phyloP scores from a whole-genome alignment of 2,329 filamentous ascomycete species.

The Cladophialophora bantiana region DNA sequence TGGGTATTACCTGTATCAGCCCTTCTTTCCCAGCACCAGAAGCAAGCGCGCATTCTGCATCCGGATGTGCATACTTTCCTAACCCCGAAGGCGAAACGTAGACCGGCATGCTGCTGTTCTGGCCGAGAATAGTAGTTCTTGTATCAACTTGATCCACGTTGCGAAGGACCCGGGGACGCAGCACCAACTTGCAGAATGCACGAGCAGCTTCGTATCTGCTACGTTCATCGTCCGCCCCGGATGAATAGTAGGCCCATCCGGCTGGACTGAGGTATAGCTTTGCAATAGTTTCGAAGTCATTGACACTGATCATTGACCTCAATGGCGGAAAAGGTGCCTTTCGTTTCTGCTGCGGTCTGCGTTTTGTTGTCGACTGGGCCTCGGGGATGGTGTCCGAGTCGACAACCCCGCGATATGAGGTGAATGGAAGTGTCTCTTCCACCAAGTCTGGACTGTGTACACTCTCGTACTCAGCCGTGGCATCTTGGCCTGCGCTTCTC shows the following conservation, averaged over 20 bases:
- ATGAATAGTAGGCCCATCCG: slow-evolving; percentile 31
- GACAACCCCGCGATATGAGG: slow-evolving; percentile 21
- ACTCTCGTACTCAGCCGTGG: slow-evolving; percentile 46
- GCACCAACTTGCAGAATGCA: slow-evolving; percentile 54
- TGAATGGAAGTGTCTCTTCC: slow-evolving; percentile 45
- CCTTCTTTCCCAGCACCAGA: slow-evolving; percentile 47
- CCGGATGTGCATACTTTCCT: slow-evolving; percentile 46
- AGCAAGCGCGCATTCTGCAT: slow-evolving; percentile 47
- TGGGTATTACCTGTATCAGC: slow-evolving; percentile 24
- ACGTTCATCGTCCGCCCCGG: slow-evolving; percentile 32
- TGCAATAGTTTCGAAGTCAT: slow-evolving; percentile 50
- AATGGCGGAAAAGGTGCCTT: slow-evolving; percentile 40
- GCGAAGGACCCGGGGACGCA: slow-evolving; percentile 56
- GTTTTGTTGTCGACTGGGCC: background rate
- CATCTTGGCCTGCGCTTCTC: slow-evolving; percentile 75
- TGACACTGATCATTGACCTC: slow-evolving; percentile 46
- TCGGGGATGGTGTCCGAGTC: slow-evolving; percentile 19
- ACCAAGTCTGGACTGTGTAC: slow-evolving; percentile 33
- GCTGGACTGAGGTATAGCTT: slow-evolving; percentile 38
- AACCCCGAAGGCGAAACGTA: slow-evolving; percentile 54
- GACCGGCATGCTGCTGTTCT: slow-evolving; percentile 48
- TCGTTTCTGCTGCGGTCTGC: slow-evolving; percentile 3
- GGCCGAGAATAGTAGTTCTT: slow-evolving; percentile 44
- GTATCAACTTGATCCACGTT: slow-evolving; percentile 51
- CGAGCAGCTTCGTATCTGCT: slow-evolving; percentile 39